A percentile compares a stretch with the other conserved stretches of the same genome.
These are phyloP conservation scores for Syncephalastrum racemosum DNA, from an alignment of 371 early-diverging fungal genomes.

Conservation along the genomic window DNA sequence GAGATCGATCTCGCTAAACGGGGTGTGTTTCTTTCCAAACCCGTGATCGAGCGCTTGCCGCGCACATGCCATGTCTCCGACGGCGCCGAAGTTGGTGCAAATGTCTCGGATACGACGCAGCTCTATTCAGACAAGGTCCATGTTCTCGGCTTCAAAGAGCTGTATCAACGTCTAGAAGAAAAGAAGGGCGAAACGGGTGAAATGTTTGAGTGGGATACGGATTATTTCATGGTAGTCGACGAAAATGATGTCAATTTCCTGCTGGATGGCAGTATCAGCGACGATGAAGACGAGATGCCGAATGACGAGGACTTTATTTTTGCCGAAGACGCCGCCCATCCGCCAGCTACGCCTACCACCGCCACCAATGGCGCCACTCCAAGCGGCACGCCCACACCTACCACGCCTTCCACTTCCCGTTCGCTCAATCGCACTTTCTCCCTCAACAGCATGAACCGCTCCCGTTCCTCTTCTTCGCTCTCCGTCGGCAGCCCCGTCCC, in stretches of 20 bases:
- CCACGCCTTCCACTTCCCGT: constrained; percentile 33
- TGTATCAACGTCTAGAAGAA: constrained; percentile 51
- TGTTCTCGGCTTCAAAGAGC: constrained; percentile 53
- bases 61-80: constrained; percentile 47
- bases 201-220: constrained; percentile 61
- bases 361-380: constrained; percentile 5
- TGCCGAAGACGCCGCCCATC: constrained; percentile 19
- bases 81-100: constrained; percentile 43
- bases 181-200: constrained; percentile 11
- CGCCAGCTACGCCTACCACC: neutral
- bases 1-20: constrained; percentile 58
- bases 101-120: constrained; percentile 44
- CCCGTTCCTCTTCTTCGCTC: constrained; percentile 35
- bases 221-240: constrained; percentile 63
- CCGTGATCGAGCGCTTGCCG: constrained; percentile 63
- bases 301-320: constrained; percentile 35
- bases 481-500: constrained; percentile 28
- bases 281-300: constrained; percentile 9
- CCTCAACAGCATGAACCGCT: constrained; percentile 27
- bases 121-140: constrained; percentile 55
- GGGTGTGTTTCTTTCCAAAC: constrained; percentile 56
- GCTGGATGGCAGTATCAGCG: constrained; percentile 24
- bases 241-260: constrained; percentile 67
- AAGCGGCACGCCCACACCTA: constrained; percentile 18
- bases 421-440: constrained; percentile 24